Percentiles rank a stretch among this genome's conserved stretches.
Conservation (phyloP, 768 basidiomycete genomes). For the Mycena capillaripes region DNA sequence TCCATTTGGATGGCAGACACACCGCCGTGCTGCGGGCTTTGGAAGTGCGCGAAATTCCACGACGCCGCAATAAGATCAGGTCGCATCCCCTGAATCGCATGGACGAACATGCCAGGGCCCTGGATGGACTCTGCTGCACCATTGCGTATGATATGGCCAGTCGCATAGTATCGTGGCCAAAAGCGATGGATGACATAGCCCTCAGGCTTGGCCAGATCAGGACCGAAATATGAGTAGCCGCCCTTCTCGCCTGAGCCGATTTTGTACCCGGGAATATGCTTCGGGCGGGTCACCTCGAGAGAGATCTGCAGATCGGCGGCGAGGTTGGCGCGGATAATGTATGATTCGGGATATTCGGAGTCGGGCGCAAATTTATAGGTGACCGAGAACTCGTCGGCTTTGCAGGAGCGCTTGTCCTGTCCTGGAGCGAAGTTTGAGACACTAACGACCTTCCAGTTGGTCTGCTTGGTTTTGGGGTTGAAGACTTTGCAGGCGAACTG, state of each 20-base stretch:
- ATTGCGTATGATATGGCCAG: constrained; percentile 77
- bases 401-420: constrained; percentile 89
- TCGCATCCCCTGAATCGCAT: constrained; percentile 98
- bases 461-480: constrained; percentile 82
- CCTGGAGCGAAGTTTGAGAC: constrained; percentile 85
- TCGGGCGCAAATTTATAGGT: constrained; percentile 70
- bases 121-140: constrained; percentile 70
- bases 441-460: constrained; percentile 89
- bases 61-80: constrained; percentile 92
- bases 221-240: constrained; percentile 91
- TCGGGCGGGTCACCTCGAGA: constrained; percentile 78
- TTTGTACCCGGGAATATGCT: constrained; percentile 88
- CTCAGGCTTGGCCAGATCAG: constrained; percentile 75
- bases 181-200: constrained; percentile 93
- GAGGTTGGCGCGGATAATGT: constrained; percentile 84
- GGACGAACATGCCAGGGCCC: constrained; percentile 89
- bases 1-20: constrained; percentile 96
- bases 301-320: constrained; percentile 85
- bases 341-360: constrained; percentile 78
- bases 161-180: constrained; percentile 79
- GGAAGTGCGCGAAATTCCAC: constrained; percentile 98
- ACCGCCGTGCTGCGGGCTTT: constrained; percentile 77
- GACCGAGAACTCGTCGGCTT: constrained; percentile 88
- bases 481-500: constrained; percentile 94
- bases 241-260: constrained; percentile 90